phyloP scores from a whole-genome alignment of 2,329 filamentous ascomycete species.

The Alternaria incomplexa region DNA sequence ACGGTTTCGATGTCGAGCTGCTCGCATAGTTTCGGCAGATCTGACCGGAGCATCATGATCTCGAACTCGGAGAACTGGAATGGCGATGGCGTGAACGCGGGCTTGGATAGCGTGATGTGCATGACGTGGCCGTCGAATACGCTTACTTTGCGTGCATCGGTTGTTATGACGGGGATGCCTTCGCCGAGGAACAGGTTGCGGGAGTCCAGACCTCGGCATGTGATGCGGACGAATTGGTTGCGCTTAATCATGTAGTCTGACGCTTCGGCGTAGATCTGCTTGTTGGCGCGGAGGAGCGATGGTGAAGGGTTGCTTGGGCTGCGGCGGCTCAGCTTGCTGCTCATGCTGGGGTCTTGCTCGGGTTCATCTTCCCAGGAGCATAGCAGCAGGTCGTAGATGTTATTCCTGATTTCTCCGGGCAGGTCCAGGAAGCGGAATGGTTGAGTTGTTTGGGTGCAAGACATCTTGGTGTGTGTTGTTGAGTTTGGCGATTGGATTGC shows the following conservation, averaged over 20 bases:
- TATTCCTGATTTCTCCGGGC: constrained; percentile 34
- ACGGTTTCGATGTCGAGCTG: constrained; percentile 33
- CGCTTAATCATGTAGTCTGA: constrained; percentile 37
- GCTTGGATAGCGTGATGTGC: constrained; percentile 34
- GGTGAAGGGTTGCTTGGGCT: constrained; percentile 24
- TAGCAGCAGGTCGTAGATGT: constrained; percentile 31
- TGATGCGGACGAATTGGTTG: constrained; percentile 35
- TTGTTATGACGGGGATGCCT: constrained; percentile 28
- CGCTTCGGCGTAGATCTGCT: constrained; percentile 35
- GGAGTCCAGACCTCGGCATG: constrained; percentile 29
- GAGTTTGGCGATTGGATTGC: neutral
- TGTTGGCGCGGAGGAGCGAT: constrained; percentile 32
- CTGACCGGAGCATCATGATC: constrained; percentile 32
- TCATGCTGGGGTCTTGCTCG: constrained; percentile 19
- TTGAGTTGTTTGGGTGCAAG: constrained; percentile 15
- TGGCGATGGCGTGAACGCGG: constrained; percentile 15
- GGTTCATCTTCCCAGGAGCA: constrained; percentile 33
- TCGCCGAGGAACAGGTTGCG: constrained; percentile 27
- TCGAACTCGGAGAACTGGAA: constrained; percentile 29
- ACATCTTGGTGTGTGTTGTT: constrained; percentile 17
- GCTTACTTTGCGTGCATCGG: constrained; percentile 18
- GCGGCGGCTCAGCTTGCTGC: constrained; percentile 26
- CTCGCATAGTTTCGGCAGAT: constrained; percentile 28
- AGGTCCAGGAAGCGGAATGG: constrained; percentile 36
- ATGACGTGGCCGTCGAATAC: constrained; percentile 33